These are phyloP conservation scores for Fragaria iinumae DNA, from an alignment of 306 rosid genomes.

Conservation along the genomic window DNA sequence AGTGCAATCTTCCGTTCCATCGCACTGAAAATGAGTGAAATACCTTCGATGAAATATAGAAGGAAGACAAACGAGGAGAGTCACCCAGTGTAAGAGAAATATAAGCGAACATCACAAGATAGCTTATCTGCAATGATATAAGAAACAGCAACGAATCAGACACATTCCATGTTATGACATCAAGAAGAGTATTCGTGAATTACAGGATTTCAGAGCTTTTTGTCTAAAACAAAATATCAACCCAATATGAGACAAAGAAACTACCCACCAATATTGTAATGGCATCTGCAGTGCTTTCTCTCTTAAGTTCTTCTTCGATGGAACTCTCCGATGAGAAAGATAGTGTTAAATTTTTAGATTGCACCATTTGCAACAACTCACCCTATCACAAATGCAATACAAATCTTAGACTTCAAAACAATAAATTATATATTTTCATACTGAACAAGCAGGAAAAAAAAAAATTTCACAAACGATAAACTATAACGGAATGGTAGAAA, in stretches of 20 bases:
- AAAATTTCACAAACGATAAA: background rate
- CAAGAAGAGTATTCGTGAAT: background rate
- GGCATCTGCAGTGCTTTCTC: slow-evolving; percentile 95
- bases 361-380: slow-evolving; percentile 78
- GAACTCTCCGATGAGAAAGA: slow-evolving; percentile 99
- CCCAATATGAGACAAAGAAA: slow-evolving; percentile 13
- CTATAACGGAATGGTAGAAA: slow-evolving; percentile 13
- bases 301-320: slow-evolving; percentile 88
- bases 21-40: slow-evolving; percentile 16
- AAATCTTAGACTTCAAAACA: background rate
- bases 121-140: slow-evolving; percentile 77
- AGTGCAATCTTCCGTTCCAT: background rate
- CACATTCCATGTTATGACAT: background rate
- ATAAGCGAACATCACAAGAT: slow-evolving; percentile 96
- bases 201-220: background rate
- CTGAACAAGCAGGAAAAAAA: slow-evolving; percentile 9
- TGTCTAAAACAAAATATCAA: slow-evolving; percentile 5
- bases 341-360: slow-evolving; percentile 75
- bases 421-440: background rate
- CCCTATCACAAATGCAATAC: slow-evolving; percentile 48
- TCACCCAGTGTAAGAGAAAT: slow-evolving; percentile 97
- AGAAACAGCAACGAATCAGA: slow-evolving; percentile 4
- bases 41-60: slow-evolving; percentile 94
- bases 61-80: slow-evolving; percentile 58
- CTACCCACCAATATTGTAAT: slow-evolving; percentile 80